phyloP scores from a whole-genome alignment of 441 rosid genomes.

The Aquilaria agallochum region DNA sequence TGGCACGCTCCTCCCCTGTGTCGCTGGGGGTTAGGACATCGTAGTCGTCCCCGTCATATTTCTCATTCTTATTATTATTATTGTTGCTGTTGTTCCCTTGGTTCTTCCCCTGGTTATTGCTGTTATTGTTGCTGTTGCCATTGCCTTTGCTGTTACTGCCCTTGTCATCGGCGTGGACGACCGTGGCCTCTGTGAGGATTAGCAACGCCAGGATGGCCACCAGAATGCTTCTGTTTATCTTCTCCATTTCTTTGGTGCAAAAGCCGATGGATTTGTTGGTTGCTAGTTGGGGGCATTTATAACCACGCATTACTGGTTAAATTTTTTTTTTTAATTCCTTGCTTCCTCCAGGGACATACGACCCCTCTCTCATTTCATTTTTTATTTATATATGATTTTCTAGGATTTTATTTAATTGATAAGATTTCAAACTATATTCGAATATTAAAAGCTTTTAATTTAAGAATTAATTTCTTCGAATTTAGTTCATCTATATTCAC shows the following conservation, averaged over 20 bases:
- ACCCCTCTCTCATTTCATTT: too few relatives aligned
- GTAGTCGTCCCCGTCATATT: conserved; percentile 24
- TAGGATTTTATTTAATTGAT: too few relatives aligned
- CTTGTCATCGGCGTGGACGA: conserved; percentile 11
- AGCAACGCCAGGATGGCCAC: conserved; percentile 20
- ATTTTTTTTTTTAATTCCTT: too few relatives aligned
- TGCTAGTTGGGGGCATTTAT: too few relatives aligned
- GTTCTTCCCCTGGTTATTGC: not conserved
- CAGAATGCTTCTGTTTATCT: conserved; percentile 18
- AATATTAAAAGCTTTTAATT: too few relatives aligned
- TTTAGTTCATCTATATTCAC: too few relatives aligned
- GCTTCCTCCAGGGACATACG: too few relatives aligned
- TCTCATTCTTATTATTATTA: not conserved
- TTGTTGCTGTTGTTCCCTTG: conserved; percentile 4
- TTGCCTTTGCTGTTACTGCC: not conserved
- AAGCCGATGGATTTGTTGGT: too few relatives aligned
- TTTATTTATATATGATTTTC: too few relatives aligned
- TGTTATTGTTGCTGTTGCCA: not conserved
- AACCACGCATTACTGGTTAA: too few relatives aligned
- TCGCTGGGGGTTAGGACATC: conserved; percentile 21
- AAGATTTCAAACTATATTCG: too few relatives aligned
- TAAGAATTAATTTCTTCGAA: too few relatives aligned
- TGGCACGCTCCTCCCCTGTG: conserved; percentile 44
- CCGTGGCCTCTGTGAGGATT: conserved; percentile 17
- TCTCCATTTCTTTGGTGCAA: conserved; percentile 11